Conservation (phyloP, 1,284 basidiomycete species). For the Mycosarcoma mackinlayi region DNA sequence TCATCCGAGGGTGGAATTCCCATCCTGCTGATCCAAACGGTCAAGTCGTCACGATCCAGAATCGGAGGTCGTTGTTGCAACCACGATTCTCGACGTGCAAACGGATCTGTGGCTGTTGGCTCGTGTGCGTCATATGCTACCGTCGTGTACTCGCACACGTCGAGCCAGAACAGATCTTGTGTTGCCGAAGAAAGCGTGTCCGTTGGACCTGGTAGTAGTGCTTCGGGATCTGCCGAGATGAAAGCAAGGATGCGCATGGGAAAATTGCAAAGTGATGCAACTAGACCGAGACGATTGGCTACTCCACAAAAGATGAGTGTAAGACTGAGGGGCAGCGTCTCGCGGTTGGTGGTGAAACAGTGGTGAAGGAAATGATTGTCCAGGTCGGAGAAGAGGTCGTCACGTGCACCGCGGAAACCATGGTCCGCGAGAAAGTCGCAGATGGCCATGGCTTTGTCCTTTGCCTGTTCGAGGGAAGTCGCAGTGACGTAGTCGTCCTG, state of each 20-base stretch:
- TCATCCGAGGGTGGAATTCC: conserved; percentile 21
- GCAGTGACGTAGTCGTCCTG: too few relatives aligned
- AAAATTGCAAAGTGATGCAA: conserved; percentile 45
- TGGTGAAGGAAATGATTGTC: conserved; percentile 53
- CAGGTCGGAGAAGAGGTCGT: conserved; percentile 34
- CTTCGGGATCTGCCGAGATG: conserved; percentile 12
- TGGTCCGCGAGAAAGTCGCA: conserved; percentile 43
- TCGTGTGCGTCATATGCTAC: conserved; percentile 16
- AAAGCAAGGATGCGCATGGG: conserved; percentile 46
- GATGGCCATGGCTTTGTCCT: conserved; percentile 33
- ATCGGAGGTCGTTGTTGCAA: conserved; percentile 28
- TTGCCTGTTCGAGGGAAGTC: conserved; percentile 1
- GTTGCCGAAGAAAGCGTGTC: conserved; percentile 9
- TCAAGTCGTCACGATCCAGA: conserved; percentile 28
- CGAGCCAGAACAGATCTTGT: conserved; percentile 43
- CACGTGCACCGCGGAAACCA: conserved; percentile 35
- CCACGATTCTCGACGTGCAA: conserved; percentile 21
- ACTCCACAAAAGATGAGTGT: conserved; percentile 50
- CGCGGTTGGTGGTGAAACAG: conserved; percentile 49
- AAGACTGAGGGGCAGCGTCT: conserved; percentile 45
- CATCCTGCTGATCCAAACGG: conserved; percentile 11
- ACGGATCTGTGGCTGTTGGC: conserved; percentile 19
- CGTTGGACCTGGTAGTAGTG: conserved; percentile 6
- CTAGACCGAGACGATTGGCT: conserved; percentile 46
- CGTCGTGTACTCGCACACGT: conserved; percentile 33